Evolutionary conservation across 2,329 filamentous ascomycete genomes (phyloP), one percentile per base, ranked within the genome.

Genomic region (Penicillium griseofulvum): DNA sequence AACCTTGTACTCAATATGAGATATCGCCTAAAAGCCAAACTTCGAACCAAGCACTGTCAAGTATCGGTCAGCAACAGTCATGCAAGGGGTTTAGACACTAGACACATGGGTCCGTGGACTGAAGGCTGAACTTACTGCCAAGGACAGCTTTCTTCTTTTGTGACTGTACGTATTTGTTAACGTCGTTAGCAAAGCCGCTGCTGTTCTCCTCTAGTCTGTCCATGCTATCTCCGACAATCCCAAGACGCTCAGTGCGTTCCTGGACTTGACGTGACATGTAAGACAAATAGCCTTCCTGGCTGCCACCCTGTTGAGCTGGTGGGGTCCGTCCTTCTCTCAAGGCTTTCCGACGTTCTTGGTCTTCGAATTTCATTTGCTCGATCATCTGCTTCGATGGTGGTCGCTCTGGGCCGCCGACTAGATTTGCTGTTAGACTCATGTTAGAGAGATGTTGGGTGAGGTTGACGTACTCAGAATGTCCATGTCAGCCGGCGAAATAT

Each of bases 301-400:
- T 77, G 56, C 74, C 70, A 14, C 47, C 26, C 44, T 54, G 66
- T 58, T 60, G 56, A 3, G 63, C 56, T 16, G 71, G 65, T 0
- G 52, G 47, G 16, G 72, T 70, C 63, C 57, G 69, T 68, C 52
- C 76, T 64, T 71, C 73, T 58, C 72, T 60, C 44, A 66, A 64
- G 17, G 70, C 67, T 65, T 72, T 66, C 29, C 75, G 65, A 55
- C 71, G 62, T 47, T 87, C 81, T 55, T 87, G 82, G 59, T 91
- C 85, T 67, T 96, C 91, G 6, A 87, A 83, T 1, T 85, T 87
- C 34, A 89, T 83, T 47, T 94, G 91, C 1, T 87, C 88, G 45
- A 94, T 72, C 89, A 95, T 95, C 34, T 89, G 85, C 74, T 95
- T 95, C 57, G 89, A 94, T 1, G 91, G 87, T 3, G 93, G 94